Conservation (phyloP, 148 eudicot species). For the Silene uniflora region DNA sequence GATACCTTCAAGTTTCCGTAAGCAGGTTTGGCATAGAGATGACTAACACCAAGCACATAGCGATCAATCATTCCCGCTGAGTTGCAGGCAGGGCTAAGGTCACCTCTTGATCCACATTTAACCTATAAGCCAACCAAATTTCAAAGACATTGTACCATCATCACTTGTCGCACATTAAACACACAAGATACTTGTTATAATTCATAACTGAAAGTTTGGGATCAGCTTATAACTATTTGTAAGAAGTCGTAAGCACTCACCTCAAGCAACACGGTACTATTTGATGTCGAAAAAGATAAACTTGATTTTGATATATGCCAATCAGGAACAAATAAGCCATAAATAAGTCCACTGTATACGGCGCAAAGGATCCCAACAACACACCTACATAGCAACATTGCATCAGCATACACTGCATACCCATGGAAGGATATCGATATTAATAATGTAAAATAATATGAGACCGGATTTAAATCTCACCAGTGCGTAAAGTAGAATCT, state of each 20-base stretch:
- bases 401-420: conserved; percentile 15
- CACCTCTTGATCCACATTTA: conserved; percentile 64
- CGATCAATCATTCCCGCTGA: conserved; percentile 89
- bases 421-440: not conserved
- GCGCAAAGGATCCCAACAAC: conserved; percentile 36
- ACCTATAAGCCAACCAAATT: conserved; percentile 38
- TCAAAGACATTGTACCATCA: not conserved
- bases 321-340: conserved; percentile 76
- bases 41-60: conserved; percentile 57
- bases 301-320: conserved; percentile 45
- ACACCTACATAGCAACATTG: conserved; percentile 39
- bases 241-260: conserved; percentile 25
- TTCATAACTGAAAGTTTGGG: no score
- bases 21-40: conserved; percentile 63
- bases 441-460: no score
- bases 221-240: no score
- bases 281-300: conserved; percentile 30
- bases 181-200: no score
- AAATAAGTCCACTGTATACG: conserved; percentile 49
- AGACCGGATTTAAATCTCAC: conserved; percentile 34
- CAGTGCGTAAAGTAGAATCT: conserved; percentile 60
- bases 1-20: conserved; percentile 71
- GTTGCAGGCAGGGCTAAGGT: conserved; percentile 80
- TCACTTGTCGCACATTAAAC: not conserved
- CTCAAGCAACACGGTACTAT: conserved; percentile 33